Base-by-base conservation (phyloP, 2,329 filamentous ascomycete genomes). In the Exophiala mesophila region DNA sequence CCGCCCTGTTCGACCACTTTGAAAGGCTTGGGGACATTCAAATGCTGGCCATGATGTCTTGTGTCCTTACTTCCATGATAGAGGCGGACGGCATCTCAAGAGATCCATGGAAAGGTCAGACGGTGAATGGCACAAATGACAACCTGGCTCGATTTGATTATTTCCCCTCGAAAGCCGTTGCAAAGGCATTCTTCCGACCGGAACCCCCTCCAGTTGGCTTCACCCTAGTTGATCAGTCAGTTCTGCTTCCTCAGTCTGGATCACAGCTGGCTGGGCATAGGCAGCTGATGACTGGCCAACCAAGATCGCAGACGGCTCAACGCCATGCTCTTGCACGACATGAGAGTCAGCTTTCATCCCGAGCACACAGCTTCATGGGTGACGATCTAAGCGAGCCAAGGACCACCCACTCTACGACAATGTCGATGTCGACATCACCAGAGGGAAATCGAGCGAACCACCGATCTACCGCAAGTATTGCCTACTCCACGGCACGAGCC, bases 41-140 rank as follows among this genome's bases (percentile, higher is more conserved):
- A 56, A 80, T 81, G 74, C 67, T 82, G 23, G 79, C 77, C n/a
- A 78, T 79, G 72, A 61, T 82, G 26, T 77, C 78, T 3, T 80
- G 76, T 49, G 68, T 82, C 23, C 69, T 82, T 40, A 39, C 21
- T n/a, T 43, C 48, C n/a, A 34, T 20, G 12, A 20, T 38, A 26
- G 43, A 45, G 21, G 18, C 41, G 17, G 38, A 41, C 20, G 13
- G 32, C 12, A 40, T 45, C 16, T 34, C 33, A 7, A 44, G 45
- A 31, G 39, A 47, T 5, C 12, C 8, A 2, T 13, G 20, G 6
- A 16, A 16, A 10, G 29, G 23, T 17, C 17, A 6, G 19, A 19
- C 16, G 12, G 26, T 10, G 15, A 7, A 19, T 9, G 7, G 10
- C 6, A 26, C 7, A 16, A 13, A 34, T 21, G 18, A 15, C 20